These are phyloP conservation scores for Cercospora sojina DNA, from an alignment of 2,329 filamentous ascomycete genomes.

Conservation along the genomic window DNA sequence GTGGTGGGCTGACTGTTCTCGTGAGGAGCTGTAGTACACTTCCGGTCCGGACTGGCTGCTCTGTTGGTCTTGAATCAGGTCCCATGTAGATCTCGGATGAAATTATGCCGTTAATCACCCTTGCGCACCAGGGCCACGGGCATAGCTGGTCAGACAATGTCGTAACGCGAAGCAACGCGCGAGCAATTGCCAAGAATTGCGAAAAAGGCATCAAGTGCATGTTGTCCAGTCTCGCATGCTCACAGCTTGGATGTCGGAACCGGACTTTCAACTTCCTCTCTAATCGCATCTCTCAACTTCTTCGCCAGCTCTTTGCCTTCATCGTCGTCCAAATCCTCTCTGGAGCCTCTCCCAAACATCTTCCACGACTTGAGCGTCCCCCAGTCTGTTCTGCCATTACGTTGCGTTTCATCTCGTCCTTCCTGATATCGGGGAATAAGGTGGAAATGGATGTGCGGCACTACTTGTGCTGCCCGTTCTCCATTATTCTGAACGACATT, in stretches of 20 bases:
- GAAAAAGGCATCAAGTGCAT: neutral
- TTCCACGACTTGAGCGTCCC: constrained; percentile 63
- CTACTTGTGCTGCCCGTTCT: constrained; percentile 82
- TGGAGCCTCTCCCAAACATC: constrained; percentile 74
- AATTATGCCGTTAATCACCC: neutral
- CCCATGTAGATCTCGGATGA: neutral
- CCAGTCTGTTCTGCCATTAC: constrained; percentile 49
- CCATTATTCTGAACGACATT: constrained; percentile 97
- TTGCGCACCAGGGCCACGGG: neutral
- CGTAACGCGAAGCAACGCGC: neutral
- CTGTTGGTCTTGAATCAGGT: neutral
- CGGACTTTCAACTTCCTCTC: constrained; percentile 20
- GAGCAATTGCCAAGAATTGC: neutral
- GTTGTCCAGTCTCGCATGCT: neutral
- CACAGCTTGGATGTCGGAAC: constrained; percentile 1
- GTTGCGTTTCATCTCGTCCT: constrained; percentile 51
- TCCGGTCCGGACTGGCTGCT: neutral
- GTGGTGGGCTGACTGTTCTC: neutral
- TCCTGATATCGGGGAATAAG: constrained; percentile 74
- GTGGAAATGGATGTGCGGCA: constrained; percentile 92
- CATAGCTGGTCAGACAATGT: neutral
- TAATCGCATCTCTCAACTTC: constrained; percentile 44
- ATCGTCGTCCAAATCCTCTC: constrained; percentile 74
- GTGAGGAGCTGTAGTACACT: neutral
- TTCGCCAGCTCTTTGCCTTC: constrained; percentile 63